phyloP scores from a whole-genome alignment of 768 basidiomycete genomes.

The Phaeotremella fagi region DNA sequence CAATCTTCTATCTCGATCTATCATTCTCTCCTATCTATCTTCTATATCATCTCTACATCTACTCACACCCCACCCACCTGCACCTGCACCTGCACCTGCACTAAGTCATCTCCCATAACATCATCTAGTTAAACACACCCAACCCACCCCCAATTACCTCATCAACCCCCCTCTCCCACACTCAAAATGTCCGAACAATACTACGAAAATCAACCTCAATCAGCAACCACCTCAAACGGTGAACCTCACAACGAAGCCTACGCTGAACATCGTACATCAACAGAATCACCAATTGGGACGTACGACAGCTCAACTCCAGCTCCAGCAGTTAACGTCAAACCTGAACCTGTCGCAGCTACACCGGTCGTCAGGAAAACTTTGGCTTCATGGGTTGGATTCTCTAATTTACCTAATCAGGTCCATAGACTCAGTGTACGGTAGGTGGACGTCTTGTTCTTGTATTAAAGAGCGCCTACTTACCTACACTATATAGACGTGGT shows the following conservation, averaged over 20 bases:
- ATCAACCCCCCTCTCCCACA: not conserved
- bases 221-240: slow-evolving; percentile 19
- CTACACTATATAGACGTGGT: slow-evolving; percentile 46
- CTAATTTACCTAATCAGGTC: slow-evolving; percentile 98
- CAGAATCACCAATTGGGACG: slow-evolving; percentile 7
- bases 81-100: too few species aligned
- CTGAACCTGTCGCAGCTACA: too few species aligned
- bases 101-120: too few species aligned
- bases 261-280: slow-evolving; percentile 2
- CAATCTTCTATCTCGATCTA: not conserved
- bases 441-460: slow-evolving; percentile 48
- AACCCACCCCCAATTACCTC: not conserved
- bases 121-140: not conserved
- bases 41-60: not conserved
- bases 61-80: not conserved
- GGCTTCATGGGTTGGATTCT: slow-evolving; percentile 55
- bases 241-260: not conserved
- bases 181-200: slow-evolving; percentile 29
- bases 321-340: too few species aligned
- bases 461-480: slow-evolving; percentile 6
- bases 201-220: slow-evolving; percentile 23
- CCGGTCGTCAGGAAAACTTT: slow-evolving; percentile 42
- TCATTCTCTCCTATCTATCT: slow-evolving; percentile 4
- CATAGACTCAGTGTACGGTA: slow-evolving; percentile 97
- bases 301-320: not conserved